Conservation (phyloP, 805 yeast species). For the Naumovozyma baii region DNA sequence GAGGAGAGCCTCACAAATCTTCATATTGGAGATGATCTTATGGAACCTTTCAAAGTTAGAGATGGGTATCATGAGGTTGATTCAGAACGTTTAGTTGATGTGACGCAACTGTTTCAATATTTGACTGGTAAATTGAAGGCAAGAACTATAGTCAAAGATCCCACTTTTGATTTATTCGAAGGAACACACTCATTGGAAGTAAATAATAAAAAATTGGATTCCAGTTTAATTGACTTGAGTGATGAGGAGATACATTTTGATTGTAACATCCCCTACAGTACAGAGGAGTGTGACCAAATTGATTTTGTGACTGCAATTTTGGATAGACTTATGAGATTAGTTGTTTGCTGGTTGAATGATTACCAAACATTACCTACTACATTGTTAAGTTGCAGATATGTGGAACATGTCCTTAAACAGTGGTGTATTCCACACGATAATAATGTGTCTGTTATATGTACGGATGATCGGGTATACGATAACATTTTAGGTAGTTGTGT, state of each 20-base stretch:
- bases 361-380: slow-evolving; percentile 62
- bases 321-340: slow-evolving; percentile 43
- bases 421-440: slow-evolving; percentile 20
- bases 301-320: slow-evolving; percentile 41
- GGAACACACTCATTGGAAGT: slow-evolving; percentile 86
- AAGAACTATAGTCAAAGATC: slow-evolving; percentile 50
- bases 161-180: slow-evolving; percentile 57
- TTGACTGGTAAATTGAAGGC: slow-evolving; percentile 34
- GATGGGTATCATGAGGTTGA: not conserved
- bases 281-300: slow-evolving; percentile 25
- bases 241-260: slow-evolving; percentile 40
- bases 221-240: slow-evolving; percentile 51
- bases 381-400: slow-evolving; percentile 63
- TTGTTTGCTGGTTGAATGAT: slow-evolving; percentile 69
- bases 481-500: slow-evolving; percentile 42
- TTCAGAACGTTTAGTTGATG: slow-evolving; percentile 33
- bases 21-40: not conserved
- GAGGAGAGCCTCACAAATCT: too few species aligned
- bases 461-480: slow-evolving; percentile 34
- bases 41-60: not conserved
- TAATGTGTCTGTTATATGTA: slow-evolving; percentile 6
- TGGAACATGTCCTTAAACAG: slow-evolving; percentile 45
- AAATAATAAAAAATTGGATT: slow-evolving; percentile 62
- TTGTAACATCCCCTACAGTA: slow-evolving; percentile 20
- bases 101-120: slow-evolving; percentile 43